Conservation (phyloP, 1,284 basidiomycete genomes). For the Tilletia walkeri region DNA sequence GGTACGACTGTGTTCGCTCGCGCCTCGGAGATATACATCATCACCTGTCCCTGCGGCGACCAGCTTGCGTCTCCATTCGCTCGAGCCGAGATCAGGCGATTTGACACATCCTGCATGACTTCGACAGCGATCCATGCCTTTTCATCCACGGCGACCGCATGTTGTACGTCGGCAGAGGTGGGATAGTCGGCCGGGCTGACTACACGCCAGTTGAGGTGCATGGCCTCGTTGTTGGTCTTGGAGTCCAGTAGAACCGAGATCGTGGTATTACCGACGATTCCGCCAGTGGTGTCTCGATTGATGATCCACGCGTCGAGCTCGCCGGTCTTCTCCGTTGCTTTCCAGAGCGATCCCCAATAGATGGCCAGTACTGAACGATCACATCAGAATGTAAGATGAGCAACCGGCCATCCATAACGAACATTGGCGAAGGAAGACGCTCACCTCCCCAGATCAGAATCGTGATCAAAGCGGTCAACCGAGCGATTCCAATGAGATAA, state of each 20-base stretch:
- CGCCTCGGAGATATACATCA: constrained; percentile 36
- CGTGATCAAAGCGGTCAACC: constrained; percentile 30
- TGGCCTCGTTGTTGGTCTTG: constrained; percentile 31
- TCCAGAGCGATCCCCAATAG: constrained; percentile 50
- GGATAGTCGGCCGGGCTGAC: constrained; percentile 33
- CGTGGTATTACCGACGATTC: constrained; percentile 33
- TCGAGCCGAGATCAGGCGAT: constrained; percentile 33
- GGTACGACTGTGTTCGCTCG: constrained; percentile 39
- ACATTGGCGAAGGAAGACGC: too few relatives aligned
- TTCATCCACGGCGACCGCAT: constrained; percentile 34
- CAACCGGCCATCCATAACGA: constrained; percentile 19
- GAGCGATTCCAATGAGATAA: constrained; percentile 34
- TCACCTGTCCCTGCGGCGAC: constrained; percentile 35
- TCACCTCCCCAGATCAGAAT: constrained; percentile 36
- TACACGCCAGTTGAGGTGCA: constrained; percentile 41
- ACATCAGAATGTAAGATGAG: neutral
- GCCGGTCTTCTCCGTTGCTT: constrained; percentile 32
- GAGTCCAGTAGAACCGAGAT: constrained; percentile 31
- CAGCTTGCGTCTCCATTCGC: constrained; percentile 39
- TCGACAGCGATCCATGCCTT: constrained; percentile 32
- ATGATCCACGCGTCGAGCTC: constrained; percentile 41
- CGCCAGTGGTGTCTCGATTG: constrained; percentile 39
- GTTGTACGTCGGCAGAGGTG: constrained; percentile 25
- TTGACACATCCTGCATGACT: constrained; percentile 36
- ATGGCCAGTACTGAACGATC: neutral